Evolutionary conservation across 2,329 filamentous ascomycete species (phyloP), one percentile per base, ranked within the genome.

Genomic region (Spiromastix sp.): DNA sequence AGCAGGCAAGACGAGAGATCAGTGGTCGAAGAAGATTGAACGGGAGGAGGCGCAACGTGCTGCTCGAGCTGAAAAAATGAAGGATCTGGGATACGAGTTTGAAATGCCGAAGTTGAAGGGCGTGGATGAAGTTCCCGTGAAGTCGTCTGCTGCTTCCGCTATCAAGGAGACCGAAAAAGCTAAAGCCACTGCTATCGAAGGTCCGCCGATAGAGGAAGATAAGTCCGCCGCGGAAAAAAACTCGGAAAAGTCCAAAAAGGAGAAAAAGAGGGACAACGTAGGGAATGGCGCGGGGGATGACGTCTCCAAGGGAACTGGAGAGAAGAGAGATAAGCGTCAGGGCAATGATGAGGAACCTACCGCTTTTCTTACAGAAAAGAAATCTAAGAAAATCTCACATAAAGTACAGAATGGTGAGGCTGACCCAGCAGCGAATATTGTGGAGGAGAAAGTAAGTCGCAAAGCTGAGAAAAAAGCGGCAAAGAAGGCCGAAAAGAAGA

Each of bases 31-130:
- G 63, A 81, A 79, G 56, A 75, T 91, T 36, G 64, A 70, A 36
- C 77, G 72, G 48, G 87, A 94, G 67, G 72, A 81, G 58, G 68
- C 72, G 57, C 79, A 74, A 59, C 72, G 91, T 36, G 62, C 66
- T 24, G 68, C 69, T 45, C 82, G 85, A 61, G 77, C 74, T 2
- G 74, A 81, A 54, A 82, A 83, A 64, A 65, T 95, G 46, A 79
- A 84, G 69, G 77, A 71, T 27, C 60, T 93, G 40, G 89, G 82
- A 7, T 96, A 98, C 59, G 79, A 91, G 41, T 87, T 85, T 51
- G 74, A 84, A 34, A 72, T 75, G 15, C 85, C 85, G 1, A 64
- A 70, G 46, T 62, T 94, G 46, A 93, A 84, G 67, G 60, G 61
- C 21, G 71, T 77, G 5, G 67, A 72, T 16, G 63, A 64, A 30